Conservation (phyloP, 148 eudicot genomes). For the Rhododendron ferrugineum region DNA sequence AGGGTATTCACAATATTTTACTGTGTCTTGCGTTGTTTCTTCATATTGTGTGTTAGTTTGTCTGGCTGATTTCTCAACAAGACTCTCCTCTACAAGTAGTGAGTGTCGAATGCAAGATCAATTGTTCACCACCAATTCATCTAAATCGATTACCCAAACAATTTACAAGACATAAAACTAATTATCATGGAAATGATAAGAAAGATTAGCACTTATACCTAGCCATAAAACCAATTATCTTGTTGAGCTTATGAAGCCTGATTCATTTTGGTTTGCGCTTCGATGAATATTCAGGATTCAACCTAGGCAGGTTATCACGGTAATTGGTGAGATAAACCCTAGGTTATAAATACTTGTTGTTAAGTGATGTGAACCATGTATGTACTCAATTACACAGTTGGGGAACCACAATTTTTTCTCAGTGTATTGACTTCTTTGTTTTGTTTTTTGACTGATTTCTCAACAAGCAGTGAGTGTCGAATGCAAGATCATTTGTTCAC, state of each 20-base stretch:
- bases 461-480: not conserved
- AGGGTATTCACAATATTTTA: not conserved
- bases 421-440: not conserved
- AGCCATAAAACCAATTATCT: not conserved
- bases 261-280: not conserved
- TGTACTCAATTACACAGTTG: not conserved
- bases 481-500: not conserved
- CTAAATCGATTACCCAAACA: not conserved
- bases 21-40: not conserved
- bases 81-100: not conserved
- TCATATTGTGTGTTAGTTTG: not conserved
- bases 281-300: not conserved
- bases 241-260: not conserved
- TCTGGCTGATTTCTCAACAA: not conserved
- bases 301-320: not conserved
- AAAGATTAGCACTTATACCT: constrained; percentile 31
- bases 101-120: not conserved
- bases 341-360: no score
- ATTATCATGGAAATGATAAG: not conserved
- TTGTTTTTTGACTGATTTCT: no score
- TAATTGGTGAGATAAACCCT: not conserved
- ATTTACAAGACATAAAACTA: not conserved
- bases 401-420: not conserved
- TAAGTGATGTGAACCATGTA: not conserved
- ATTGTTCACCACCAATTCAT: not conserved